Percentiles rank a stretch among this genome's conserved stretches.
phyloP scores from a whole-genome alignment of 2,329 filamentous ascomycete species.

The Verticillium alfalfae region DNA sequence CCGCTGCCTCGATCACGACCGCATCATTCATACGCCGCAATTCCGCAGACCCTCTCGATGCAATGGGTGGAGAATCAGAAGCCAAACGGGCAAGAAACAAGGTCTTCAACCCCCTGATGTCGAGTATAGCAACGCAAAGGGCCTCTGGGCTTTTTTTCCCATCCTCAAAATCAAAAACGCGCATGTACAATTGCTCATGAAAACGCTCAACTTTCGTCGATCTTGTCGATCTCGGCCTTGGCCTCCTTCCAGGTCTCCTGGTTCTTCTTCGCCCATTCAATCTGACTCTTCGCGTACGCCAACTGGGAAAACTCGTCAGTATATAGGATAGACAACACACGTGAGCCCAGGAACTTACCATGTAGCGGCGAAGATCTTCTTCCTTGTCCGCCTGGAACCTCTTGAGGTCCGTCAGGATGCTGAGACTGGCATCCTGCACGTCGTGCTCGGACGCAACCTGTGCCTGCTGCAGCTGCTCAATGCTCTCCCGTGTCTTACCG shows the following conservation, averaged over 20 bases:
- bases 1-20: background rate
- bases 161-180: too few species aligned
- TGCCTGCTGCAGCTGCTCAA: conserved; percentile 83
- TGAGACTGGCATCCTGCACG: conserved; percentile 85
- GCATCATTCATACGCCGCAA: background rate
- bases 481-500: conserved; percentile 87
- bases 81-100: background rate
- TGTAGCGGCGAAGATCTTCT: conserved; percentile 86
- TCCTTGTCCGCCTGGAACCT: conserved; percentile 95
- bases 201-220: conserved; percentile 51
- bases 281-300: conserved; percentile 85
- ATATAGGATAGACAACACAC: background rate
- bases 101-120: background rate
- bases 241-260: conserved; percentile 92
- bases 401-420: conserved; percentile 83
- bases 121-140: background rate
- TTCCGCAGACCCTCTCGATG: background rate
- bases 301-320: conserved; percentile 49
- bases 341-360: conserved; percentile 58
- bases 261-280: conserved; percentile 90
- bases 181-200: background rate
- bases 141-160: background rate
- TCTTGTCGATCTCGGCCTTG: conserved; percentile 80
- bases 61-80: background rate
- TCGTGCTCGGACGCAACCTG: conserved; percentile 83